Conservation (phyloP, 305 asterid genomes). For the Ajuga reptans region DNA sequence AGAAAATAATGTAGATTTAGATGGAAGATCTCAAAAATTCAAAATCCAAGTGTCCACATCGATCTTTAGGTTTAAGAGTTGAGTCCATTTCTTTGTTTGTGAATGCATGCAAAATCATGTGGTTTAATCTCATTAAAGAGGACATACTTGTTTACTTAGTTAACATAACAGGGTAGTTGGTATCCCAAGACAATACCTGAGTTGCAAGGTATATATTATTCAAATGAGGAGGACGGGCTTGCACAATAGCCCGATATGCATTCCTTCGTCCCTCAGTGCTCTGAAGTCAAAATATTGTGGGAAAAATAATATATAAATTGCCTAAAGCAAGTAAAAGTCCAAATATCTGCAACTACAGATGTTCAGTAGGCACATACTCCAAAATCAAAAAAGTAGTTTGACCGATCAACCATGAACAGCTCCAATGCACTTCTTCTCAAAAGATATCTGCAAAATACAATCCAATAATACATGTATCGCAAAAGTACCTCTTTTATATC, state of each 20-base stretch:
- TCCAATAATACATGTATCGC: constrained; percentile 18
- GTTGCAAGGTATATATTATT: constrained; percentile 94
- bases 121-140: constrained; percentile 22
- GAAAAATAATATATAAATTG: constrained; percentile 6
- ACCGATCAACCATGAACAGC: constrained; percentile 92
- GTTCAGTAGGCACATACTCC: constrained; percentile 52
- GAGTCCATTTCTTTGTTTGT: constrained; percentile 8
- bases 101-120: constrained; percentile 13
- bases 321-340: constrained; percentile 15
- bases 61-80: constrained; percentile 12
- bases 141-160: constrained; percentile 6
- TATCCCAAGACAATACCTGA: constrained; percentile 53
- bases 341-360: constrained; percentile 23
- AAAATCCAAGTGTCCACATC: constrained; percentile 2
- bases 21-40: constrained; percentile 14
- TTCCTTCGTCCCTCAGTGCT: constrained; percentile 67
- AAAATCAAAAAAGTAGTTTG: constrained; percentile 94
- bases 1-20: constrained; percentile 21
- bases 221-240: constrained; percentile 93
- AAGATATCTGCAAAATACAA: constrained; percentile 62
- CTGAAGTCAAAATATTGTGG: constrained; percentile 33
- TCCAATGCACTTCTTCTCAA: constrained; percentile 97
- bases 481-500: background rate
- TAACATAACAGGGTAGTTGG: constrained; percentile 20
- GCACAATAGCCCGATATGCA: constrained; percentile 98